Conservation (phyloP, 2,329 filamentous ascomycete genomes). For the Alternaria sp. region DNA sequence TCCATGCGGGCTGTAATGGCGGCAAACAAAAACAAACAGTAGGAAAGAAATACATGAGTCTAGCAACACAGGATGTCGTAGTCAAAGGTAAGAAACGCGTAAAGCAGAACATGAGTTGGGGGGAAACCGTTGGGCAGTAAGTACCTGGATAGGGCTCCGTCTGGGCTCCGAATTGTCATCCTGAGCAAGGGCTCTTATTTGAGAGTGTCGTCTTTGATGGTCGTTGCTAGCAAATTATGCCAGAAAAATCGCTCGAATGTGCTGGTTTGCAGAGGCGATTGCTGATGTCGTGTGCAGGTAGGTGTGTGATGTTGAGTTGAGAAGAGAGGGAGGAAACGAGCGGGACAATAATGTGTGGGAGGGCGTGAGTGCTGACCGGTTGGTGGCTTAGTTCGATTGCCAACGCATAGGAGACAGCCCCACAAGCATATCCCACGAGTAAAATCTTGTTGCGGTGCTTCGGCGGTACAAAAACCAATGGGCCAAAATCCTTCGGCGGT, state of each 20-base stretch:
- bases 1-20: conserved; percentile 42
- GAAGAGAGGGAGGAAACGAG: conserved; percentile 37
- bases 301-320: conserved; percentile 25
- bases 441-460: conserved; percentile 30
- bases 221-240: conserved; percentile 24
- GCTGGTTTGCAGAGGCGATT: conserved; percentile 23
- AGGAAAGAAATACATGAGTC: conserved; percentile 37
- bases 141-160: conserved; percentile 51
- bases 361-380: conserved; percentile 40
- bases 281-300: conserved; percentile 19
- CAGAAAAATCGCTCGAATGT: conserved; percentile 12
- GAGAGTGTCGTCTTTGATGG: conserved; percentile 23
- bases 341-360: conserved; percentile 33
- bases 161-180: conserved; percentile 53
- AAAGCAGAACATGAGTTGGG: conserved; percentile 33
- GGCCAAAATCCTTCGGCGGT: conserved; percentile 28
- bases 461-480: conserved; percentile 43
- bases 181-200: conserved; percentile 50
- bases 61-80: conserved; percentile 30
- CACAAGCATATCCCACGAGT: conserved; percentile 36
- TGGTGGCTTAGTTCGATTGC: conserved; percentile 42
- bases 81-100: conserved; percentile 19
- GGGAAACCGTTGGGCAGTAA: conserved; percentile 51
- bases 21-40: conserved; percentile 28
- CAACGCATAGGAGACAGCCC: conserved; percentile 48